Evolutionary conservation across 2,329 filamentous ascomycete genomes (phyloP), one percentile per base, ranked within the genome.

Genomic region (Scedosporium boydii): DNA sequence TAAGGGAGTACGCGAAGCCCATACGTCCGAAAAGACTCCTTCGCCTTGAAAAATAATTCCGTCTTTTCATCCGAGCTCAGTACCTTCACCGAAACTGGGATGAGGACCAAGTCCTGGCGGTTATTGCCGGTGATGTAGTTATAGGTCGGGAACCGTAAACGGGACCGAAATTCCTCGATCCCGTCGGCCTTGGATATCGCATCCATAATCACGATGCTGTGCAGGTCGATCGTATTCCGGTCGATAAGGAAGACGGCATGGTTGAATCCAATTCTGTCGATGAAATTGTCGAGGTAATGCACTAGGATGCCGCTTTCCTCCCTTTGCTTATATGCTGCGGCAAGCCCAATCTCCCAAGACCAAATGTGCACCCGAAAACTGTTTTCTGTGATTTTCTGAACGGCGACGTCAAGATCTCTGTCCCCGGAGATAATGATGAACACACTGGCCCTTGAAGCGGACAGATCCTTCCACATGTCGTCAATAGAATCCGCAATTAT

Each of bases 381-480:
- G 3, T 41, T 42, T 7, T 41, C 6, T 18, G 29, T 23, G 18
- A 59, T 44, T 23, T 44, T 42, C 16, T 21, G 27, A 5, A 59
- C 57, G 23, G 57, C 34, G 14, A 18, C 38, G 5, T 42, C 14
- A 16, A 59, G 27, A n/a, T 59, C 57, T 29, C 57, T 18, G 14
- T 59, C 57, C 3, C 57, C 57, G 4, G 57, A 59, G 26, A 59
- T 16, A 26, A 59, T 59, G 12, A 59, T 59, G 12, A 59, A 59
- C n/a, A 59, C 57, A n/a, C 26, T 18, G 7, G 27, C 16, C 6
- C 7, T 38, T 21, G 23, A 23, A 23, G 16, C 23, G 9, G 26
- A 29, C 10, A 16, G 26, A n/a, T 26, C 55, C 21, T 57, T 16
- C n/a, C 23, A 27, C 55, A 21, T 9, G 9, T 59, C 29, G 2